These are phyloP conservation scores for Hymenoscyphus fraxineus DNA, from an alignment of 2,329 filamentous ascomycete genomes.

Conservation along the genomic window DNA sequence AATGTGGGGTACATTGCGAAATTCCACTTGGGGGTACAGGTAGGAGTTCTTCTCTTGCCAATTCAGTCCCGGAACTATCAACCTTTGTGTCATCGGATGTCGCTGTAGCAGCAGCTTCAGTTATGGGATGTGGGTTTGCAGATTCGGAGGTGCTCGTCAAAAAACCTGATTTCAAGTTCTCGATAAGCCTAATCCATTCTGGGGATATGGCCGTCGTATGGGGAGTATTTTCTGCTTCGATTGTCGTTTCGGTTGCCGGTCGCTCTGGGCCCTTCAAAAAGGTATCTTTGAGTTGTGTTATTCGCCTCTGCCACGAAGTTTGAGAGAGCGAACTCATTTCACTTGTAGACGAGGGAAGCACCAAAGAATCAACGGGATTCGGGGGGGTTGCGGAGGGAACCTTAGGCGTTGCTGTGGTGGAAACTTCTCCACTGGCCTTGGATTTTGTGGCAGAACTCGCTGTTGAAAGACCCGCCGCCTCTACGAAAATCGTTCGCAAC, in stretches of 20 bases:
- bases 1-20: too few species aligned
- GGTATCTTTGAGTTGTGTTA: neutral
- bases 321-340: neutral
- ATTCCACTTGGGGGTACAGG: too few species aligned
- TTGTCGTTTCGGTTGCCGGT: neutral
- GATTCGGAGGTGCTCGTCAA: neutral
- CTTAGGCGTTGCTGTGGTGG: neutral
- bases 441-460: neutral
- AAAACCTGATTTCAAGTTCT: neutral
- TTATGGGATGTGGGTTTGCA: neutral
- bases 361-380: neutral
- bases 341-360: neutral
- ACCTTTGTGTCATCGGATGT: neutral
- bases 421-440: neutral
- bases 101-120: neutral
- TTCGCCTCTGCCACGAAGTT: neutral
- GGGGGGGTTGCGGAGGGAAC: neutral
- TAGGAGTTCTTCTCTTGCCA: too few species aligned
- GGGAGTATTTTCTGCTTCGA: neutral
- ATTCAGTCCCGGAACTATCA: too few species aligned
- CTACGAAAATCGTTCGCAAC: neutral
- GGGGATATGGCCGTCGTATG: neutral
- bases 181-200: neutral
- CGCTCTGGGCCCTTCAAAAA: neutral
- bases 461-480: neutral